phyloP scores from a whole-genome alignment of 345 rosid genomes.

The Ceriops zippeliana region DNA sequence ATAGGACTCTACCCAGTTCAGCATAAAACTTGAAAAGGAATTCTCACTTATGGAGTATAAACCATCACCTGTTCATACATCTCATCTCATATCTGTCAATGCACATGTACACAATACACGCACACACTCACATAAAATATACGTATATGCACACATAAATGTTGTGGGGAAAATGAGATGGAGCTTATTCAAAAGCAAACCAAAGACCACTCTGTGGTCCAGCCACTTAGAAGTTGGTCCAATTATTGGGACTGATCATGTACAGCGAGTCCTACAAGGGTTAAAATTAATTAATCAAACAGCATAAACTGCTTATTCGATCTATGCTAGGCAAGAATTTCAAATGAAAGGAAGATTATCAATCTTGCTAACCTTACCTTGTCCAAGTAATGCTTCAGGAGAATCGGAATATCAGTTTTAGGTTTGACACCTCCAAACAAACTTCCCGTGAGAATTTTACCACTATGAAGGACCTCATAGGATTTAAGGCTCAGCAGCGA shows the following conservation, averaged over 20 bases:
- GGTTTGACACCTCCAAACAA: conserved; percentile 84
- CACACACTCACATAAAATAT: no score
- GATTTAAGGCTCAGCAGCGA: conserved; percentile 46
- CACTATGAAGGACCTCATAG: conserved; percentile 50
- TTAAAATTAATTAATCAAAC: no score
- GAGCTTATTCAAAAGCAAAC: no score
- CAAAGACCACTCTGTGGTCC: neutral
- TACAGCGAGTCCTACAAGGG: no score
- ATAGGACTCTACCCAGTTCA: neutral
- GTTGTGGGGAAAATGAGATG: no score
- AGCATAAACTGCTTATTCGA: neutral
- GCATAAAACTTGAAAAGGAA: no score
- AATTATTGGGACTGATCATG: no score
- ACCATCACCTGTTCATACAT: no score
- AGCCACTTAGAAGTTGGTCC: neutral
- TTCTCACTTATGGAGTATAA: no score
- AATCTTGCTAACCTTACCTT: conserved; percentile 34
- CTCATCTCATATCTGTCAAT: no score
- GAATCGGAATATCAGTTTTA: conserved; percentile 74
- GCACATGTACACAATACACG: no score
- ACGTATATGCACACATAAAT: no score
- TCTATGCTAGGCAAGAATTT: neutral
- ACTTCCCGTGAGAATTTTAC: conserved; percentile 56
- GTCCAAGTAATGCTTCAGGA: conserved; percentile 56
- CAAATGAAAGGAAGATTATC: neutral